Conservation (phyloP, 2,329 filamentous ascomycete genomes). For the Atkinsonella hypoxylon region DNA sequence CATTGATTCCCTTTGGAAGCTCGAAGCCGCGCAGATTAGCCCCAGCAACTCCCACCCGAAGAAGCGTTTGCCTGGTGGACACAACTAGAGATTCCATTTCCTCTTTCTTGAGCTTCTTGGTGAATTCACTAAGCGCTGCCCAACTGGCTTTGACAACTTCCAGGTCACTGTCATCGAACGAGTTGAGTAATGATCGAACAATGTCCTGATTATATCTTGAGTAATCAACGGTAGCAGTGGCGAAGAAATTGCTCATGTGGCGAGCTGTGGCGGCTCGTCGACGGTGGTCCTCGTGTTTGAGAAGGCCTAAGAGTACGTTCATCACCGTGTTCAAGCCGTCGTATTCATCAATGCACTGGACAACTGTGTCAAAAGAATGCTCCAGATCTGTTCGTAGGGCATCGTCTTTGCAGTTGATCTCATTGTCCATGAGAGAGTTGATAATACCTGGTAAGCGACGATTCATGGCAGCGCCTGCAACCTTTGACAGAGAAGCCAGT, state of each 20-base stretch:
- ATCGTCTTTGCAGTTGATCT: constrained; percentile 68
- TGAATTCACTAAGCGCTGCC: constrained; percentile 77
- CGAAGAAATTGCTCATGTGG: constrained; percentile 81
- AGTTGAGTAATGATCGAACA: constrained; percentile 77
- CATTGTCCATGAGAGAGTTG: constrained; percentile 88
- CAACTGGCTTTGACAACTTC: constrained; percentile 84
- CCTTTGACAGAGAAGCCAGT: constrained; percentile 81
- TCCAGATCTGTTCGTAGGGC: constrained; percentile 61
- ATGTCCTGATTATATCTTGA: constrained; percentile 94
- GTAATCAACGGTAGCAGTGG: constrained; percentile 70
- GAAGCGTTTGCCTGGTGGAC: constrained; percentile 75
- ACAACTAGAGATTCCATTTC: constrained; percentile 91
- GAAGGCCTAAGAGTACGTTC: constrained; percentile 77
- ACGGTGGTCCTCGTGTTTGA: constrained; percentile 87
- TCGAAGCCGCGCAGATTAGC: constrained; percentile 77
- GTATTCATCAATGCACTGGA: constrained; percentile 87
- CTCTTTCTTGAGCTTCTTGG: constrained; percentile 83
- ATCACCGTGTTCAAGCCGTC: constrained; percentile 93
- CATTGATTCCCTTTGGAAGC: constrained; percentile 92
- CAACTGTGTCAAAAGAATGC: constrained; percentile 73
- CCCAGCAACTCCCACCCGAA: constrained; percentile 80
- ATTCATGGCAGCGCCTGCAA: constrained; percentile 84
- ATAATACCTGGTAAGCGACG: constrained; percentile 79
- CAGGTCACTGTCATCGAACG: constrained; percentile 76
- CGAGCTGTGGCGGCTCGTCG: constrained; percentile 66